phyloP scores from a whole-genome alignment of 2,329 filamentous ascomycete genomes.

The Orbilia ellipsospora region DNA sequence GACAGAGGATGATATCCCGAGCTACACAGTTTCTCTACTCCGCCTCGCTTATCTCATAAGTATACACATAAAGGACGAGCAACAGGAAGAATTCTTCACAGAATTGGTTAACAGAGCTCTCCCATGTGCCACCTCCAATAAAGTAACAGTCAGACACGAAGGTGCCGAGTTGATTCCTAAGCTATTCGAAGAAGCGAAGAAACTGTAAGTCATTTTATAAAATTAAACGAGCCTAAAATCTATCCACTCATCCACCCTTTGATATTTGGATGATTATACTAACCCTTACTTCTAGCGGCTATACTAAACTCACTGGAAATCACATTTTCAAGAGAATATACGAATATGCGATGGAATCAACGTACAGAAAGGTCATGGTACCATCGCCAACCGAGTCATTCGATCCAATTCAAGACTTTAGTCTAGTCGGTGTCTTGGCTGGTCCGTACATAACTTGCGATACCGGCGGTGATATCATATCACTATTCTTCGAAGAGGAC shows the following conservation, averaged over 20 bases:
- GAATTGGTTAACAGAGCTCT: slow-evolving; percentile 57
- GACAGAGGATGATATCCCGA: slow-evolving; percentile 42
- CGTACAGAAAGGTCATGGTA: slow-evolving; percentile 56
- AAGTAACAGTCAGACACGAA: slow-evolving; percentile 68
- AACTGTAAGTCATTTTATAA: slow-evolving; percentile 54
- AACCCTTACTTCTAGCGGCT: slow-evolving; percentile 5
- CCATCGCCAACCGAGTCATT: slow-evolving; percentile 57
- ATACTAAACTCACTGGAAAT: slow-evolving; percentile 56
- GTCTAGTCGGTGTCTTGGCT: slow-evolving; percentile 56
- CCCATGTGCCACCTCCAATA: slow-evolving; percentile 63
- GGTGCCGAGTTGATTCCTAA: slow-evolving; percentile 66
- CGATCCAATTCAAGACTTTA: slow-evolving; percentile 56
- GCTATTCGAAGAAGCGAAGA: slow-evolving; percentile 57
- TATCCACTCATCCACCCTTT: background rate
- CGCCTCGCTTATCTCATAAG: slow-evolving; percentile 57
- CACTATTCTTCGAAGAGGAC: slow-evolving; percentile 51
- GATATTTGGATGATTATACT: background rate
- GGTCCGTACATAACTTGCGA: slow-evolving; percentile 57
- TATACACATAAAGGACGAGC: slow-evolving; percentile 49
- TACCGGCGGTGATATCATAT: slow-evolving; percentile 55
- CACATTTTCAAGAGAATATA: slow-evolving; percentile 56
- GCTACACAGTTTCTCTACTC: slow-evolving; percentile 52
- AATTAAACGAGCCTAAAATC: background rate
- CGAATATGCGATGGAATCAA: slow-evolving; percentile 55
- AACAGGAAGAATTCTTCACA: slow-evolving; percentile 61